Evolutionary conservation across 2,329 filamentous ascomycete genomes (phyloP), one percentile per base, ranked within the genome.

Genomic region (Fusarium sp.): DNA sequence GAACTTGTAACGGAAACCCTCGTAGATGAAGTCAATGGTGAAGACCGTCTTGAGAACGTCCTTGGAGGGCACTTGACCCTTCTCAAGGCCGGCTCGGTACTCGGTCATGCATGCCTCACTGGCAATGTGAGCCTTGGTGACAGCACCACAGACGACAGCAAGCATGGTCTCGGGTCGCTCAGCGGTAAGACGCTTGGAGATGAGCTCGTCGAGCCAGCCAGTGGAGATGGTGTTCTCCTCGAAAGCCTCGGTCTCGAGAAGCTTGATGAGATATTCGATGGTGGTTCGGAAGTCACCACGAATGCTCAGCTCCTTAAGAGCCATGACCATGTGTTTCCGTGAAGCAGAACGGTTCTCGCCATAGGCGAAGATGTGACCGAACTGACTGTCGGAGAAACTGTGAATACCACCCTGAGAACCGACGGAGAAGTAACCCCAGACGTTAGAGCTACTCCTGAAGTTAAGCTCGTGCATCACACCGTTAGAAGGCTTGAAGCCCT

Each of bases 351-450:
- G 91, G 85, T 97, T 99, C 86, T 99, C 96, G 66, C 96, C 96
- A 75, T 98, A 99, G 53, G 96, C 97, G 81, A 99, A 99, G 74
- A 99, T 99, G 83, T 99, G 96, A 83, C 96, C 96, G 75, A 99
- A 99, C 79, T 99, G 96, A 77, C 93, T 97, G 84, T 99, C 96
- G 10, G 96, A 98, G 87, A 97, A 99, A 82, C 93, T 98, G 89
- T 99, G 96, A 72, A 99, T 99, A 82, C 94, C 94, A 84, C 94
- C 95, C 57, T 94, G 91, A 12, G 94, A 96, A 84, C 94, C 93
- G 80, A 99, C 96, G 54, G 96, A 99, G 89, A 99, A 99, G 84
- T 99, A 99, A 87, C 96, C 96, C 96, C 96, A 99, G 58, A 98
- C 96, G 74, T 99, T 99, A 69, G 96, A 98, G 80, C 94, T 97